These are phyloP conservation scores for Trichoderma sp. DNA, from an alignment of 2,329 filamentous ascomycete genomes.

Conservation along the genomic window DNA sequence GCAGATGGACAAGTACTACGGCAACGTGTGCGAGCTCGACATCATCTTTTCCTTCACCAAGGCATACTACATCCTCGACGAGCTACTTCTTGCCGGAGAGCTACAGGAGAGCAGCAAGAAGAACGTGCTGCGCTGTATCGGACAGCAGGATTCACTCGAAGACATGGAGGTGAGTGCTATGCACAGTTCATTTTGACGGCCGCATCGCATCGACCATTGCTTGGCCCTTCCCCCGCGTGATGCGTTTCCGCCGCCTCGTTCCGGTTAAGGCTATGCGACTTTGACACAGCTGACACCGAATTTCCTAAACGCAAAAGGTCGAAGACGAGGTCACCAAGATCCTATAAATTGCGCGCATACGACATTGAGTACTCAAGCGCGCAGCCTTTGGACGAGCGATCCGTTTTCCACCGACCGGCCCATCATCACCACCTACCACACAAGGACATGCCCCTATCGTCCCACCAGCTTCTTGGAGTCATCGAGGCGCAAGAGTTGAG, in stretches of 20 bases:
- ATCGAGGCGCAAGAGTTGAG: slow-evolving; percentile 19
- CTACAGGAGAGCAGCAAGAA: slow-evolving; percentile 99
- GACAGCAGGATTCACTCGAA: slow-evolving; percentile 95
- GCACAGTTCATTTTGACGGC: slow-evolving; percentile 24
- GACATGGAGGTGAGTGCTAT: slow-evolving; percentile 90
- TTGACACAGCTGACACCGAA: slow-evolving; percentile 36
- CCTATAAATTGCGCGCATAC: slow-evolving; percentile 60
- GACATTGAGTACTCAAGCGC: not conserved
- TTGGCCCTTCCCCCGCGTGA: slow-evolving; percentile 25
- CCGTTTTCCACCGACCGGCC: not conserved
- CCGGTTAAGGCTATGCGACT: slow-evolving; percentile 22
- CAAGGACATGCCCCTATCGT: not conserved
- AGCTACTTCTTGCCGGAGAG: slow-evolving; percentile 91
- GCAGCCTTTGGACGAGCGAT: not conserved
- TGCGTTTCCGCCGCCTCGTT: not conserved
- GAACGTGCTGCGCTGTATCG: slow-evolving; percentile 94
- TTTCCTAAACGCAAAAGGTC: slow-evolving; percentile 54
- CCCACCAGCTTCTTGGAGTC: slow-evolving; percentile 15
- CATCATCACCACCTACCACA: not conserved
- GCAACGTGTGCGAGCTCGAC: slow-evolving; percentile 98
- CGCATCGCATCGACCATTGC: slow-evolving; percentile 15
- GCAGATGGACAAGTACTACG: slow-evolving; percentile 99
- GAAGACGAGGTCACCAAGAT: slow-evolving; percentile 90
- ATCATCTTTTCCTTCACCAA: slow-evolving; percentile 99
- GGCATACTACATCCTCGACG: slow-evolving; percentile 98